phyloP scores from a whole-genome alignment of 345 rosid species.

The Syzygium aqueum region DNA sequence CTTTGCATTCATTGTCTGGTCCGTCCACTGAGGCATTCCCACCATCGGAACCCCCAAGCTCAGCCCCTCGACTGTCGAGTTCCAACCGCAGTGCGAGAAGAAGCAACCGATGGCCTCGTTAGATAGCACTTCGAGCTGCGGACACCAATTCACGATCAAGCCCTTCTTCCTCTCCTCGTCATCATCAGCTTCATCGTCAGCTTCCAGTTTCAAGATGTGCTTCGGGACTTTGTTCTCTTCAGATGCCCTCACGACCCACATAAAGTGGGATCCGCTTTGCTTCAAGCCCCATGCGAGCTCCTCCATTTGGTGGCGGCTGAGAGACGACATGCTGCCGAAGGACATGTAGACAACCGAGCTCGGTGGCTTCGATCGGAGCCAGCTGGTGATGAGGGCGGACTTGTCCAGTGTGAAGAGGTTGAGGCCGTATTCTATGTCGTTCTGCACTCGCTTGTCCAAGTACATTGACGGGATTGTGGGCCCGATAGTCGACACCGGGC shows the following conservation, averaged over 20 bases:
- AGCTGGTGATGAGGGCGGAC: constrained; percentile 8
- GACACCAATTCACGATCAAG: constrained; percentile 41
- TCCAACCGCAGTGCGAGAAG: constrained; percentile 64
- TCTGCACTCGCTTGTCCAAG: constrained; percentile 34
- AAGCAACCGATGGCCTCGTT: constrained; percentile 44
- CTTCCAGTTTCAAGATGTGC: neutral
- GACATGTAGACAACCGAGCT: constrained; percentile 53
- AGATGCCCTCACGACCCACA: constrained; percentile 47
- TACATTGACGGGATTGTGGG: constrained; percentile 62
- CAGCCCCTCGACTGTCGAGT: constrained; percentile 13
- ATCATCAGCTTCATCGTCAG: neutral
- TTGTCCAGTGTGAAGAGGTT: constrained; percentile 28
- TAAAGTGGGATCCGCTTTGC: constrained; percentile 17
- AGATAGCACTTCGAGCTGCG: constrained; percentile 41
- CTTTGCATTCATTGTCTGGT: constrained; percentile 30
- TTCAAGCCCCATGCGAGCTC: constrained; percentile 40
- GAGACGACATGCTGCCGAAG: constrained; percentile 52
- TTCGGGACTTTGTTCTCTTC: constrained; percentile 30
- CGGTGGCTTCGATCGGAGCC: constrained; percentile 40
- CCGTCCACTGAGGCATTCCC: constrained; percentile 17
- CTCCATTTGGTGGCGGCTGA: constrained; percentile 33
- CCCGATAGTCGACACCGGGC: constrained; percentile 42
- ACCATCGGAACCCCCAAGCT: constrained; percentile 11
- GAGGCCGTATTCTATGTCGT: constrained; percentile 38
- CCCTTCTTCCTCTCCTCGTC: constrained; percentile 13